A percentile compares a stretch with the other conserved stretches of the same genome.
These are phyloP conservation scores for Cladosporium velox DNA, from an alignment of 2,329 filamentous ascomycete genomes.

Conservation along the genomic window DNA sequence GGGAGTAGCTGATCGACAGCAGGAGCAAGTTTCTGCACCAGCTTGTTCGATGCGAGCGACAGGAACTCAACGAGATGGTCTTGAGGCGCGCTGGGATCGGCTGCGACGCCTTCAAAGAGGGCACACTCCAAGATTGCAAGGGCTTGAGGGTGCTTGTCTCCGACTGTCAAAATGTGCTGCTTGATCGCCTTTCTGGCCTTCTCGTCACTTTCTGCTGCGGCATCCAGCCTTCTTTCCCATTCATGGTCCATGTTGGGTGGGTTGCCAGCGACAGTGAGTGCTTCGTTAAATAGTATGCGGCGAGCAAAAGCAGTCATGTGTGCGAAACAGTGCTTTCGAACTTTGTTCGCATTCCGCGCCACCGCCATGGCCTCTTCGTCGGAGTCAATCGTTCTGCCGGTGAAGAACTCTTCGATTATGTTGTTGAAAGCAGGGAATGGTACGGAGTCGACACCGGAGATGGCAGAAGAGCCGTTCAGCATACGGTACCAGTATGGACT, in stretches of 20 bases:
- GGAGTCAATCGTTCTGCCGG: slow-evolving; percentile 32
- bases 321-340: slow-evolving; percentile 29
- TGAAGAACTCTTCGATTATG: slow-evolving; percentile 50
- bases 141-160: slow-evolving; percentile 38
- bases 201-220: slow-evolving; percentile 69
- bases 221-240: slow-evolving; percentile 80
- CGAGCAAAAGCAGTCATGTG: slow-evolving; percentile 42
- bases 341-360: slow-evolving; percentile 25
- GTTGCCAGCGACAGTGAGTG: slow-evolving; percentile 47
- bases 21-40: slow-evolving; percentile 53
- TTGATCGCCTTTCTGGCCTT: slow-evolving; percentile 62
- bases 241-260: slow-evolving; percentile 63
- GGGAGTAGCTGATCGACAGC: slow-evolving; percentile 57
- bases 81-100: slow-evolving; percentile 15
- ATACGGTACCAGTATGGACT: slow-evolving; percentile 74
- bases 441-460: slow-evolving; percentile 32
- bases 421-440: slow-evolving; percentile 48
- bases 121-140: slow-evolving; percentile 47
- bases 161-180: slow-evolving; percentile 49
- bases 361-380: slow-evolving; percentile 32
- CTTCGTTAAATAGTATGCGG: slow-evolving; percentile 61
- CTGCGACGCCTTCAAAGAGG: slow-evolving; percentile 48
- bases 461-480: slow-evolving; percentile 51
- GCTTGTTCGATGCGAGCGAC: slow-evolving; percentile 56
- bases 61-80: slow-evolving; percentile 53